Evolutionary conservation across 2,329 filamentous ascomycete species (phyloP).

Genomic region (Cercospora janseana): DNA sequence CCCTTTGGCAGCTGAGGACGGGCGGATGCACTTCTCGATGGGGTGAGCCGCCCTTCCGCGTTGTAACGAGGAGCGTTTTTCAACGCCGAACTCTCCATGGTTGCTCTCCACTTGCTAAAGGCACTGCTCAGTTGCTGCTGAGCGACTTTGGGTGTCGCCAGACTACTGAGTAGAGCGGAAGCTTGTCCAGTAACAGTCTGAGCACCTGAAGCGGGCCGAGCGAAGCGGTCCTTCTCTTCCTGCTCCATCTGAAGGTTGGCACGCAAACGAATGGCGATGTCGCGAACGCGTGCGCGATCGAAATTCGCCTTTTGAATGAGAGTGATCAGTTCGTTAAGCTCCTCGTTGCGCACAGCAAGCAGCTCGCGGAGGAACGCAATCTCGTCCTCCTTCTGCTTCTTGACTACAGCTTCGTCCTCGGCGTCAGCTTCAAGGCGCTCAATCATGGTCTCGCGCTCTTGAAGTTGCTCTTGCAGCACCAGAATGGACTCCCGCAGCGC

Average conservation of each 20-base stretch:
- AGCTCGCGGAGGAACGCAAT: constrained; percentile 94
- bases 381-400: constrained; percentile 89
- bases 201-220: constrained; percentile 31
- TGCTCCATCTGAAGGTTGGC: constrained; percentile 98
- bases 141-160: constrained; percentile 78
- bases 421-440: constrained; percentile 78
- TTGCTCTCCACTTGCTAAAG: constrained; percentile 92
- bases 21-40: constrained; percentile 40
- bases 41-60: constrained; percentile 44
- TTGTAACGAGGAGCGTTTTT: constrained; percentile 48
- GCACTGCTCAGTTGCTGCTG: constrained; percentile 76
- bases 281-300: constrained; percentile 75
- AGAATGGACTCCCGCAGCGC: constrained; percentile 93
- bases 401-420: constrained; percentile 76
- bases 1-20: constrained; percentile 52
- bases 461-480: constrained; percentile 92
- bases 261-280: constrained; percentile 87
- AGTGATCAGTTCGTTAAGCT: constrained; percentile 86
- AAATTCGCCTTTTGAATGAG: constrained; percentile 70
- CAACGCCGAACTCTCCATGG: constrained; percentile 44
- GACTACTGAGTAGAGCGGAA: constrained; percentile 71
- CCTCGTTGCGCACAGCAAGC: constrained; percentile 82
- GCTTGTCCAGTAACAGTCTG: constrained; percentile 49
- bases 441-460: constrained; percentile 86
- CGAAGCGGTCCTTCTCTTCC: constrained; percentile 84